A percentile compares a stretch with the other conserved stretches of the same genome.
Evolutionary conservation across 176 grass and related monocot genomes (phyloP).

Genomic region (Triticum timopheevii): DNA sequence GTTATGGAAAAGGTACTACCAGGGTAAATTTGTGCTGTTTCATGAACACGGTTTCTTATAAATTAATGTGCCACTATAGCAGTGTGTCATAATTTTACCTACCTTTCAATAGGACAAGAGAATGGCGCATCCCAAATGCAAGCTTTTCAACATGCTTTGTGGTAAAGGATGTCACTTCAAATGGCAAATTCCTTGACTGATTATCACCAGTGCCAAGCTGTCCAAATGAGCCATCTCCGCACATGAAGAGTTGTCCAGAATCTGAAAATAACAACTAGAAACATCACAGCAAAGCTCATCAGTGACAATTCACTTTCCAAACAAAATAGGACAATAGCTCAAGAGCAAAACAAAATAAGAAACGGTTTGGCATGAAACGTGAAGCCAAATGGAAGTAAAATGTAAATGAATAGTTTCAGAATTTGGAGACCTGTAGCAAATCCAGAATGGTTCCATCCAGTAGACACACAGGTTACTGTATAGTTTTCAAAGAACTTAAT

Average conservation of each 20-base stretch:
- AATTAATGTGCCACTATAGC: neutral
- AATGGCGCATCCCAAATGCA: slow-evolving; percentile 91
- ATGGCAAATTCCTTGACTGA: slow-evolving; percentile 56
- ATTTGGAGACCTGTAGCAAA: slow-evolving; percentile 79
- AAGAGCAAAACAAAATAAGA: neutral
- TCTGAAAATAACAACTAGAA: slow-evolving; percentile 68
- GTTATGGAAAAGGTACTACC: neutral
- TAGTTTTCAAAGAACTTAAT: slow-evolving; percentile 70
- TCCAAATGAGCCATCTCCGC: slow-evolving; percentile 94
- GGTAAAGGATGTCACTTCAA: slow-evolving; percentile 61
- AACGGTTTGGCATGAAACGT: neutral
- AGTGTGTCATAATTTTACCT: slow-evolving; percentile 12
- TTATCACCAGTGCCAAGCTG: slow-evolving; percentile 85
- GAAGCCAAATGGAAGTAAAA: neutral
- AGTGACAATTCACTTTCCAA: slow-evolving; percentile 26
- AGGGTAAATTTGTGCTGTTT: neutral
- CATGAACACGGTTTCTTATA: neutral
- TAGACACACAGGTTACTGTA: slow-evolving; percentile 59
- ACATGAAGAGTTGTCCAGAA: slow-evolving; percentile 70
- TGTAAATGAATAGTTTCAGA: slow-evolving; percentile 19
- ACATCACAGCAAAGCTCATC: slow-evolving; percentile 50
- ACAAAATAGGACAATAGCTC: neutral
- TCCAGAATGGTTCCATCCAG: slow-evolving; percentile 99
- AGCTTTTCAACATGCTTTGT: slow-evolving; percentile 71
- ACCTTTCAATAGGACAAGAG: slow-evolving; percentile 80